Evolutionary conservation across 2,329 filamentous ascomycete species (phyloP).

Genomic region (Fusarium nematophilum): DNA sequence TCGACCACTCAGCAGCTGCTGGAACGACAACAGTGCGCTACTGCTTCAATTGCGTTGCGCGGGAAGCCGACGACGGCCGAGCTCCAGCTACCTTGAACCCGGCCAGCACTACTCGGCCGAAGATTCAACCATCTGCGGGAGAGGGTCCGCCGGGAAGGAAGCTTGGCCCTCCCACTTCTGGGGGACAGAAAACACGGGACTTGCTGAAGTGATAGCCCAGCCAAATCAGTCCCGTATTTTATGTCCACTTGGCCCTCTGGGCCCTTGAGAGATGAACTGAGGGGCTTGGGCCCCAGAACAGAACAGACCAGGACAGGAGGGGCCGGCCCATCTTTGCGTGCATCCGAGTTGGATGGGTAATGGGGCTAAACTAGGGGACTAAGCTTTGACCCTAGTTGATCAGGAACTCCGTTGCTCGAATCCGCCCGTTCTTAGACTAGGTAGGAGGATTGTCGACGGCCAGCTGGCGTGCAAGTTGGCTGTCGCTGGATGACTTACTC

Average conservation of each 20-base stretch:
- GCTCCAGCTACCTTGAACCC: slow-evolving; percentile 21
- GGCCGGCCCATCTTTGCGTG: slow-evolving; percentile 24
- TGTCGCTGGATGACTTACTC: background rate
- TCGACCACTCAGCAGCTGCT: background rate
- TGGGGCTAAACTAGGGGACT: slow-evolving; percentile 23
- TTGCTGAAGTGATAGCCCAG: no score
- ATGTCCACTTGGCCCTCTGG: no score
- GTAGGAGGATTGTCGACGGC: slow-evolving; percentile 7
- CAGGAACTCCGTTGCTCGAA: slow-evolving; percentile 24
- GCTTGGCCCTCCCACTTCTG: background rate
- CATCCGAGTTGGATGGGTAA: slow-evolving; percentile 22
- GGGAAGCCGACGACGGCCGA: slow-evolving; percentile 31
- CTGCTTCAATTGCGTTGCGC: slow-evolving; percentile 9
- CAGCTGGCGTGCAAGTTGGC: background rate
- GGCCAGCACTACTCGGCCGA: slow-evolving; percentile 32
- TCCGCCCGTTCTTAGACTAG: slow-evolving; percentile 8
- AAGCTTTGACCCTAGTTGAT: slow-evolving; percentile 25
- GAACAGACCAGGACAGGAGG: background rate
- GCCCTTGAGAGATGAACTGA: slow-evolving; percentile 6
- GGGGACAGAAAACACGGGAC: no score
- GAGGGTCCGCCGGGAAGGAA: slow-evolving; percentile 16
- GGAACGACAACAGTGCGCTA: background rate
- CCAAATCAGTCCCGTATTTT: no score
- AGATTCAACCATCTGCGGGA: slow-evolving; percentile 12
- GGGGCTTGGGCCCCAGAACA: slow-evolving; percentile 12